Base-by-base conservation (phyloP, 208 protist species). In the Crithidia fasciculata region DNA sequence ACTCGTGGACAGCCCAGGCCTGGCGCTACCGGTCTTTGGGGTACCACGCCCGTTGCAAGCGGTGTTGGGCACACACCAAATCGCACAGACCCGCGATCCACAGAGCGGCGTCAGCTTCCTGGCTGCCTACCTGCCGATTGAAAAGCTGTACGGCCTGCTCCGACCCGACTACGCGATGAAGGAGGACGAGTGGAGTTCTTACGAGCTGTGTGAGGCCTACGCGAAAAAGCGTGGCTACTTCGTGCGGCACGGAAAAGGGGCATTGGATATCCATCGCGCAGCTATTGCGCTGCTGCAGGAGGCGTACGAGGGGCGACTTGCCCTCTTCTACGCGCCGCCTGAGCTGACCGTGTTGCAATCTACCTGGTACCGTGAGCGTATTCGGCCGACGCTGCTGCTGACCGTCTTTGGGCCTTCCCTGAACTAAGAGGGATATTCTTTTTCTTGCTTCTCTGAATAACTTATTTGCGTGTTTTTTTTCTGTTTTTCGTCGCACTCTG, bases 41-140 rank as follows among this genome's bases (percentile, higher is more conserved):
- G 47, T 98, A 4, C 91, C 90, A 15, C 85, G 81, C 2, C 72
- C 83, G 0, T 70, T 98, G n/a, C 96, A 99, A 83, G 94, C 98
- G 8, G 77, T 99, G 7, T 81, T 96, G 52, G 98, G 98, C 54
- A 87, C 98, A 37, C 99, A 97, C 56, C 97, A 98, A 63, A 97
- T 99, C 36, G 96, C 98, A 3, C 98, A 99, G 76, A 97, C 98
- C 10, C 76, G 97, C 39, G 98, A 99, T 71, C 98, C 98, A 16
- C 98, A 97, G 80, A 95, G 90, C 36, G 84, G 93, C 10, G 85
- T 99, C 36, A 81, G 84, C 54, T 98, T 92, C 78, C 81, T 98
- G 6, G 95, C 95, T 10, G 87, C 97, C 15, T 90, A 98, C 61
- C 70, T 99, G 8, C 84, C 86, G 0, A 56, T 99, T 8, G 95